phyloP scores from a whole-genome alignment of 2,329 filamentous ascomycete species.

The Sclerotiophoma versabilis region DNA sequence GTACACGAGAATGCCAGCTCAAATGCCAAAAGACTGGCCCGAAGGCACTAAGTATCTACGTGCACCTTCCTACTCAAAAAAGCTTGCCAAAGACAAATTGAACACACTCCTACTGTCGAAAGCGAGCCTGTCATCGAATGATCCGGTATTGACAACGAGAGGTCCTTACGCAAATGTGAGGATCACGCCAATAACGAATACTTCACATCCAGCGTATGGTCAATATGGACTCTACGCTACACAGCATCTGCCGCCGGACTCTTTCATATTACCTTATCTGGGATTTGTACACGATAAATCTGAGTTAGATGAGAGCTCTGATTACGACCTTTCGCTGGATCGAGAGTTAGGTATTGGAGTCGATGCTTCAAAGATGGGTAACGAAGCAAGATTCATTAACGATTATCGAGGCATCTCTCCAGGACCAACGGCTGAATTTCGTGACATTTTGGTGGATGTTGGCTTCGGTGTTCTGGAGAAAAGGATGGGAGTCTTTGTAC shows the following conservation, averaged over 20 bases:
- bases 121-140: constrained; percentile 24
- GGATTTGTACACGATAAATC: constrained; percentile 57
- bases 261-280: constrained; percentile 59
- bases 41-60: constrained; percentile 34
- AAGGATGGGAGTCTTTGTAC: constrained; percentile 59
- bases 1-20: constrained; percentile 1
- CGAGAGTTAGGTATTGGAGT: constrained; percentile 57
- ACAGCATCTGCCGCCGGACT: constrained; percentile 52
- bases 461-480: constrained; percentile 52
- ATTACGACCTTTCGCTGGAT: constrained; percentile 62
- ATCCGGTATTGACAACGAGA: constrained; percentile 21
- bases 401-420: constrained; percentile 59
- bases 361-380: constrained; percentile 58
- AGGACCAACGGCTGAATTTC: constrained; percentile 54
- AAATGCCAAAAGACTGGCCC: constrained; percentile 44
- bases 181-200: constrained; percentile 51
- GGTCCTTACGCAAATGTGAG: constrained; percentile 49
- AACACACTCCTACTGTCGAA: constrained; percentile 30
- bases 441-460: constrained; percentile 50
- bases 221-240: constrained; percentile 59
- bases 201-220: constrained; percentile 56
- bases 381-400: constrained; percentile 62
- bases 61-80: constrained; percentile 43
- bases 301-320: constrained; percentile 52
- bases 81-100: constrained; percentile 31